A percentile compares a stretch with the other conserved stretches of the same genome.
phyloP scores from a whole-genome alignment of 1,284 basidiomycete species.

The Fistulinella cinereoalba region DNA sequence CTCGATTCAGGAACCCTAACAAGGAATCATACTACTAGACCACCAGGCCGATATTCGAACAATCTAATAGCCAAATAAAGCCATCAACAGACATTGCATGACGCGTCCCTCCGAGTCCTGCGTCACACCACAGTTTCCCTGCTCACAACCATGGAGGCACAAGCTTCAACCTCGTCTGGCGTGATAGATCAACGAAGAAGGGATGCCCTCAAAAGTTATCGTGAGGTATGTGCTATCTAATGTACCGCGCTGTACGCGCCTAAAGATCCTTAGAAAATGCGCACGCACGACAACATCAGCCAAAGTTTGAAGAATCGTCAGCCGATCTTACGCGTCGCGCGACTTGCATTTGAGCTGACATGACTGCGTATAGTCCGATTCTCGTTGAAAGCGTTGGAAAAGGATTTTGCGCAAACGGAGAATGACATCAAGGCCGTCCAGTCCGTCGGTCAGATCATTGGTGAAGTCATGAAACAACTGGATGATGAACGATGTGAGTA shows the following conservation, averaged over 20 bases:
- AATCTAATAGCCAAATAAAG: no score
- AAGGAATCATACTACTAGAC: slow-evolving; percentile 57
- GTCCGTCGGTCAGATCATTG: slow-evolving; percentile 98
- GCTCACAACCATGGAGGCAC: slow-evolving; percentile 44
- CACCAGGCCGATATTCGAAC: slow-evolving; percentile 45
- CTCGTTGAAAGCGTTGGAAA: slow-evolving; percentile 84
- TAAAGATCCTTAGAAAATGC: slow-evolving; percentile 74
- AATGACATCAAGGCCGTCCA: slow-evolving; percentile 99
- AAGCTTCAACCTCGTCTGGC: slow-evolving; percentile 54
- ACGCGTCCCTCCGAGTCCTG: slow-evolving; percentile 25
- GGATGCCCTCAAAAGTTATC: slow-evolving; percentile 65
- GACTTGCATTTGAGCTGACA: slow-evolving; percentile 3
- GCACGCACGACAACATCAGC: slow-evolving; percentile 78
- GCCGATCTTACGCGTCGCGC: slow-evolving; percentile 29
- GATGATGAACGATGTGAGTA: slow-evolving; percentile 94
- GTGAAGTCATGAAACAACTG: slow-evolving; percentile 97
- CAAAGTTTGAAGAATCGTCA: slow-evolving; percentile 84
- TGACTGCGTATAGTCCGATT: slow-evolving; percentile 58
- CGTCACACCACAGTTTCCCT: slow-evolving; percentile 8
- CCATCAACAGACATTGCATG: no score
- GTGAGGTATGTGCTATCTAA: slow-evolving; percentile 46
- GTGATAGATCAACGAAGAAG: slow-evolving; percentile 59
- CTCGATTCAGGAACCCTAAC: slow-evolving; percentile 52
- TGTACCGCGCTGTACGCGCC: background rate
- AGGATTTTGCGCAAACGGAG: slow-evolving; percentile 93